A percentile compares a stretch with the other conserved stretches of the same genome.
These are phyloP conservation scores for Phytomonas sp. DNA, from an alignment of 208 protist genomes.

Conservation along the genomic window DNA sequence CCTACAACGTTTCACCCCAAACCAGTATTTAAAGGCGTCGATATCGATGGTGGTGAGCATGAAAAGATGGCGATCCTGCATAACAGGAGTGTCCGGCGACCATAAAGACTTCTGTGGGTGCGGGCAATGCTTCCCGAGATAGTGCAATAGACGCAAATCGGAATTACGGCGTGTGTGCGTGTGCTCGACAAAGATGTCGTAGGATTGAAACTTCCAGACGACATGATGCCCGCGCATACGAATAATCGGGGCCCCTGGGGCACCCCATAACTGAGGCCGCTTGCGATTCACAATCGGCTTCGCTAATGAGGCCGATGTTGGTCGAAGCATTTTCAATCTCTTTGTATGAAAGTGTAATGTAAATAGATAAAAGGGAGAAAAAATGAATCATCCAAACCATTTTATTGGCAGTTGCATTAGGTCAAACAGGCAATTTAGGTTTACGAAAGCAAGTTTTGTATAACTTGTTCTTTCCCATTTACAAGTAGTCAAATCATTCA, in stretches of 20 bases:
- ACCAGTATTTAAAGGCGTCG: conserved; percentile 91
- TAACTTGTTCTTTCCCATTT: background rate
- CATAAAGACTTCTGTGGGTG: conserved; percentile 91
- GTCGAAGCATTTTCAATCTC: conserved; percentile 14
- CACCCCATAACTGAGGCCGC: conserved; percentile 68
- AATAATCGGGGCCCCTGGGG: conserved; percentile 79
- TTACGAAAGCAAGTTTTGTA: background rate
- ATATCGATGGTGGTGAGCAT: conserved; percentile 87
- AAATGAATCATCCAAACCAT: conserved; percentile 9
- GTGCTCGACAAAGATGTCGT: conserved; percentile 84
- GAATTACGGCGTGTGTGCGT: conserved; percentile 76
- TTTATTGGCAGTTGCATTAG: background rate
- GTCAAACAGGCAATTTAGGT: background rate
- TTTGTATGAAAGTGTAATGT: background rate
- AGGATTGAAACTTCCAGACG: conserved; percentile 83
- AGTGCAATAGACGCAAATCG: conserved; percentile 81
- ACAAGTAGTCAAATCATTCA: background rate
- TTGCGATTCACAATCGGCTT: conserved; percentile 55
- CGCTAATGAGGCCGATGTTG: conserved; percentile 19
- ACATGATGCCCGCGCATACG: conserved; percentile 83
- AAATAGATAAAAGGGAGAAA: conserved; percentile 11
- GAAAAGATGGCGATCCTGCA: conserved; percentile 87
- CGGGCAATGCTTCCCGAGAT: conserved; percentile 86
- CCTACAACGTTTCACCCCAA: conserved; percentile 82
- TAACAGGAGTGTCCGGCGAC: conserved; percentile 86